These are phyloP conservation scores for Scutellaria galericulata DNA, from an alignment of 257 asterid species.

Conservation along the genomic window DNA sequence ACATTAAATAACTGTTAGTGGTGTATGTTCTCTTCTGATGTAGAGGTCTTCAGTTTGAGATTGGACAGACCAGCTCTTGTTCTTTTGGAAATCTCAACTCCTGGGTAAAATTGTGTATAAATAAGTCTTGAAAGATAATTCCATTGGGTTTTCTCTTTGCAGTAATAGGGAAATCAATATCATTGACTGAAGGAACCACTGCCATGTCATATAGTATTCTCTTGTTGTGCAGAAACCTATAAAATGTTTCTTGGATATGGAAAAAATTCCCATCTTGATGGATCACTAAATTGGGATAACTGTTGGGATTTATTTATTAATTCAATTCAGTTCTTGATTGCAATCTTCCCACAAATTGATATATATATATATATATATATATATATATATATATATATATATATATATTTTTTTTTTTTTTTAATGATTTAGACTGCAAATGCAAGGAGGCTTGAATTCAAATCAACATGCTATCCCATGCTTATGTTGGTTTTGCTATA, in stretches of 20 bases:
- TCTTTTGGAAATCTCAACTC: background rate
- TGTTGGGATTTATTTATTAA: background rate
- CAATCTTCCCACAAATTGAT: background rate
- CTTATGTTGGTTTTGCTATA: background rate
- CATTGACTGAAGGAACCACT: constrained; percentile 1
- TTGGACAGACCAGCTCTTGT: background rate
- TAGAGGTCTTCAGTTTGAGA: background rate
- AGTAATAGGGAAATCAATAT: background rate
- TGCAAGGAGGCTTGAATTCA: background rate
- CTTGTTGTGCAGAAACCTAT: background rate
- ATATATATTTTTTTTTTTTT: too few relatives aligned
- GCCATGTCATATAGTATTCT: background rate
- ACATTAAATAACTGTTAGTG: background rate
- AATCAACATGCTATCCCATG: background rate
- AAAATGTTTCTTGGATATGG: background rate
- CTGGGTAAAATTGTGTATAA: background rate
- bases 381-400: too few relatives aligned
- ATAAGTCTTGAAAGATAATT: background rate
- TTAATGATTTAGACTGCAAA: background rate
- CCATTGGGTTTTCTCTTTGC: background rate
- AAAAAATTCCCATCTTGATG: background rate
- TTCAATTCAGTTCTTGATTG: background rate
- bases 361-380: too few relatives aligned
- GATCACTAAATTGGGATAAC: background rate
- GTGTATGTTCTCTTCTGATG: constrained; percentile 5